Evolutionary conservation across 345 rosid genomes (phyloP), one percentile per base, ranked within the genome.

Genomic region (Heritiera fomes): DNA sequence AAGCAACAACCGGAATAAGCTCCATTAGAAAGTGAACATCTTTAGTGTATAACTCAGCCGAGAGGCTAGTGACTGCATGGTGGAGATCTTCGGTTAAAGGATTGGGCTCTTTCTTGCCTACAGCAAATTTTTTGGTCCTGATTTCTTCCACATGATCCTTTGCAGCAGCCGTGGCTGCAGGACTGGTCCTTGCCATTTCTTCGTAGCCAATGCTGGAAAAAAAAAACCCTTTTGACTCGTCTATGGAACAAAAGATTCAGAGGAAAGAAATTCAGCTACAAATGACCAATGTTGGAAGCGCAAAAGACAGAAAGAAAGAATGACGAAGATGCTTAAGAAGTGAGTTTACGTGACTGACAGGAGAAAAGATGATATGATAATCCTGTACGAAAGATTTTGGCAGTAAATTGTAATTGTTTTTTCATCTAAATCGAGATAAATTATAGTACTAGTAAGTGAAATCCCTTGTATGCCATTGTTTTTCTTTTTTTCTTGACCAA

Each of bases 21-120:
- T 83, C 80, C 86, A 78, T 84, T 2, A 84, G 79, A 71, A 80
- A 78, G 74, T 78, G 86, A 41, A 78, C 75, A 78, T 80, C 78
- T 77, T 75, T 80, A 12, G 83, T 17, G 32, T 80, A 84, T 46
- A 84, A 65, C 40, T 84, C 76, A 8, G 79, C 80, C 2, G 86
- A 84, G 71, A 83, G 83, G 64, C 64, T 43, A 17, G 64, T 45
- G 1, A 66, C 71, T 17, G 50, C 71, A 41, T 66, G 71, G 41
- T 68, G 55, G 12, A 68, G 55, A 45, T 68, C 73, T 45, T 68
- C 15, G 0, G n/a, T 68, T 68, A 68, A 45, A 45, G 55, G 55
- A 8, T 68, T 68, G 8, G 53, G 55, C 53, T 68, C 17, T 68
- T 68, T 68, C 15, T 20, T 68, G 34, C 73, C 55, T 68, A 46